These are phyloP conservation scores for Hirschfeldia incana DNA, from an alignment of 345 rosid genomes.

Conservation along the genomic window DNA sequence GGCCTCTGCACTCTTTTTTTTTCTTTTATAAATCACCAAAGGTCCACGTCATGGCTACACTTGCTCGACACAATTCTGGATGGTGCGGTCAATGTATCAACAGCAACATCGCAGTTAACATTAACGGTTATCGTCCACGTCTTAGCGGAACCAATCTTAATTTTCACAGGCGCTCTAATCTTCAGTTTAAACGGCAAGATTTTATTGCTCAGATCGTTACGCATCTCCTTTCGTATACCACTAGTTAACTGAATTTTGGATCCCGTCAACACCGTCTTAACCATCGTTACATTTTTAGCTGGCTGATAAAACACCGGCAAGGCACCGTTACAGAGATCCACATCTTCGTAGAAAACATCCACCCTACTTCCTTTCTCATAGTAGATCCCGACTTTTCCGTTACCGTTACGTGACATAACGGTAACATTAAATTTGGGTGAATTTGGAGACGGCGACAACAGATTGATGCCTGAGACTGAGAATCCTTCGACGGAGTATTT, in stretches of 20 bases:
- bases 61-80: conserved; percentile 51
- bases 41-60: conserved; percentile 61
- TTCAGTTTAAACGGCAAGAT: conserved; percentile 57
- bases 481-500: conserved; percentile 53
- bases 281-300: conserved; percentile 56
- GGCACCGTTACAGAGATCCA: conserved; percentile 48
- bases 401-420: conserved; percentile 59
- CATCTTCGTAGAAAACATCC: conserved; percentile 44
- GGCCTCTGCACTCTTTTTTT: neutral
- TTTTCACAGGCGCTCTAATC: conserved; percentile 61
- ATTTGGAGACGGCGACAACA: conserved; percentile 44
- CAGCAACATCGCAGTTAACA: conserved; percentile 67
- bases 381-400: conserved; percentile 64
- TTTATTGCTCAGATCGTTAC: conserved; percentile 30
- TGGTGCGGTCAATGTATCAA: conserved; percentile 60
- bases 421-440: conserved; percentile 62
- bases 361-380: conserved; percentile 54
- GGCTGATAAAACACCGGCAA: conserved; percentile 66
- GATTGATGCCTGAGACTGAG: conserved; percentile 57
- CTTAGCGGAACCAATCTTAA: conserved; percentile 68
- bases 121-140: conserved; percentile 75
- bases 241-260: conserved; percentile 49
- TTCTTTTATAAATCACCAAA: conserved; percentile 44
- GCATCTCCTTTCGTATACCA: conserved; percentile 33
- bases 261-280: conserved; percentile 51